A percentile compares a stretch with the other conserved stretches of the same genome.
Conservation (phyloP, 768 basidiomycete genomes). For the Leccinum rimulosum region DNA sequence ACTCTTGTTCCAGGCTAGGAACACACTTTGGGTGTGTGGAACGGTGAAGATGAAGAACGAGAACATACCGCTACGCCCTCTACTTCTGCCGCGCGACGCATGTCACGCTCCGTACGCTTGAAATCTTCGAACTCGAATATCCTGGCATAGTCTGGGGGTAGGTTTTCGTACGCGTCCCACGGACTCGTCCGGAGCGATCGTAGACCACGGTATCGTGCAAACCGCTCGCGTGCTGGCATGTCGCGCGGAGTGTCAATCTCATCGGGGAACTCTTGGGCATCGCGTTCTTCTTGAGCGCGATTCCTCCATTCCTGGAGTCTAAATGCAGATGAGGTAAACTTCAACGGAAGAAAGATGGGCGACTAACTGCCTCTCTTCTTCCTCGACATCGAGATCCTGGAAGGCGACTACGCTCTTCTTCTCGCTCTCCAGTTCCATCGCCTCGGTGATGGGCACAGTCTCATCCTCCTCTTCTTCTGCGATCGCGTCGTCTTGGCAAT, state of each 20-base stretch:
- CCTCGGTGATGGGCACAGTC: slow-evolving; percentile 55
- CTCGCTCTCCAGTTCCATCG: slow-evolving; percentile 55
- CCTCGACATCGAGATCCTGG: slow-evolving; percentile 77
- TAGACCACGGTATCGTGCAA: slow-evolving; percentile 90
- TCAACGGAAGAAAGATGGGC: background rate
- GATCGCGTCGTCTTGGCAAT: slow-evolving; percentile 35
- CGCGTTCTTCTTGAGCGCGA: slow-evolving; percentile 71
- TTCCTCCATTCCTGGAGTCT: slow-evolving; percentile 71
- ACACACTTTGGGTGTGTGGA: background rate
- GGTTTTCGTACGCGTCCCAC: slow-evolving; percentile 97
- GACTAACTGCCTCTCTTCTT: slow-evolving; percentile 83
- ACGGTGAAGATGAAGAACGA: background rate
- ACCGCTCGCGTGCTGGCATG: slow-evolving; percentile 72
- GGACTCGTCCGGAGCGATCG: slow-evolving; percentile 91
- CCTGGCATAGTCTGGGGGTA: slow-evolving; percentile 89
- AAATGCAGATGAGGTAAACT: slow-evolving; percentile 5
- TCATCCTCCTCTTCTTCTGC: slow-evolving; percentile 50
- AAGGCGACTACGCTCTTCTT: slow-evolving; percentile 54
- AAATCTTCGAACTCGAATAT: slow-evolving; percentile 98
- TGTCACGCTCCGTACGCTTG: slow-evolving; percentile 74
- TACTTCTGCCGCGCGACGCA: slow-evolving; percentile 63
- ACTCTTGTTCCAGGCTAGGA: slow-evolving; percentile 79
- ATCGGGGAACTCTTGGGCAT: slow-evolving; percentile 89
- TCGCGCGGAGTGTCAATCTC: slow-evolving; percentile 94
- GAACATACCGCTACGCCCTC: slow-evolving; percentile 68